These are phyloP conservation scores for Talaromyces sp. DNA, from an alignment of 2,329 filamentous ascomycete species.

Conservation along the genomic window DNA sequence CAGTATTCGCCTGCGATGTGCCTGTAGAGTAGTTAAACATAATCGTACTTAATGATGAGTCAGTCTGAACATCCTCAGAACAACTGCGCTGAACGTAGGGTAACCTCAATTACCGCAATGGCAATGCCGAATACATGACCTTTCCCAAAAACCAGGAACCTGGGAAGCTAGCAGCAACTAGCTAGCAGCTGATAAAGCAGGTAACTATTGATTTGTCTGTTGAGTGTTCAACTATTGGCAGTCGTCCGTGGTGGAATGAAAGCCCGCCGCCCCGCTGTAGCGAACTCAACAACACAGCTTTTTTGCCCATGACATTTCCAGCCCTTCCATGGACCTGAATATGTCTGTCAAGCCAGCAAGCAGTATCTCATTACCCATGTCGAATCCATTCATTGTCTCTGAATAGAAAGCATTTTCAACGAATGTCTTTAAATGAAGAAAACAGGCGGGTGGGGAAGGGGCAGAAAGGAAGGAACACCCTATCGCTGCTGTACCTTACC, in stretches of 20 bases:
- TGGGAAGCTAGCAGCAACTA: background rate
- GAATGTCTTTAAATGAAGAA: too few species aligned
- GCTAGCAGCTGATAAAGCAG: background rate
- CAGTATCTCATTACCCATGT: background rate
- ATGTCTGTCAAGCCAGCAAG: background rate
- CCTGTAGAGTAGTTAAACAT: background rate
- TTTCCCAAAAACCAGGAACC: background rate
- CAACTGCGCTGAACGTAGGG: background rate
- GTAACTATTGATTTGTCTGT: background rate
- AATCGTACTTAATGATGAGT: background rate
- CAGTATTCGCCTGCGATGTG: slow-evolving; percentile 1
- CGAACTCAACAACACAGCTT: background rate
- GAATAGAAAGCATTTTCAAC: background rate
- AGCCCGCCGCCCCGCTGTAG: slow-evolving; percentile 4
- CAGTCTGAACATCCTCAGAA: background rate
- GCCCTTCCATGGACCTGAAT: background rate
- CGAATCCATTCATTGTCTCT: background rate
- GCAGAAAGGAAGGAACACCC: background rate
- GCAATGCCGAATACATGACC: background rate
- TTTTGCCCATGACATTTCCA: background rate
- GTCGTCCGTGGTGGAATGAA: background rate
- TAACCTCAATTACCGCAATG: background rate
- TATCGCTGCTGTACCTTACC: background rate
- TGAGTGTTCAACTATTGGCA: background rate
- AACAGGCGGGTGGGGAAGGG: background rate